Conservation (phyloP, 768 basidiomycete species). For the Serendipita sp. region DNA sequence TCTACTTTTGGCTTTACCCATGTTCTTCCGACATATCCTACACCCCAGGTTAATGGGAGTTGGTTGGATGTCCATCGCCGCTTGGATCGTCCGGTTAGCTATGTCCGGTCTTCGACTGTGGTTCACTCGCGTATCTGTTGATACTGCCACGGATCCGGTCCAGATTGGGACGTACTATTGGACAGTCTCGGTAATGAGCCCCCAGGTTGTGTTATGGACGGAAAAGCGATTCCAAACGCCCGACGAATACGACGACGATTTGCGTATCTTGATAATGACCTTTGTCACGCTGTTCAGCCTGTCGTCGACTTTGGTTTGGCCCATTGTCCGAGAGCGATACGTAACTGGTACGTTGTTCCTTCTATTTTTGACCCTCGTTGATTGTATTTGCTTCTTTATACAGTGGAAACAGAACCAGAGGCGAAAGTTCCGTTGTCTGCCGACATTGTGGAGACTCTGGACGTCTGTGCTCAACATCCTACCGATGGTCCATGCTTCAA, state of each 20-base stretch:
- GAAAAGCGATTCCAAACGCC: not conserved
- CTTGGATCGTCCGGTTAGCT: not conserved
- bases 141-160: not conserved
- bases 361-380: not conserved
- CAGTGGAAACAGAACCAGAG: not conserved
- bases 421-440: too few relatives aligned
- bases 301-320: not conserved
- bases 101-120: not conserved
- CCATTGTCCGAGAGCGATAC: not conserved
- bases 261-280: not conserved
- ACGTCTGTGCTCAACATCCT: not conserved
- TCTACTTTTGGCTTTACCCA: not conserved
- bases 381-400: not conserved
- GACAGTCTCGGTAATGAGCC: not conserved
- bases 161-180: not conserved
- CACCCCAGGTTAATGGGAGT: not conserved
- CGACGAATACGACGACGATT: not conserved
- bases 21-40: not conserved
- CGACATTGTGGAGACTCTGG: not conserved
- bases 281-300: not conserved
- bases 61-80: not conserved
- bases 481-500: not conserved
- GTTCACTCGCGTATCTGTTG: constrained; percentile 6
- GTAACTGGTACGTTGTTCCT: not conserved
- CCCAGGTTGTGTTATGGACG: not conserved